Base-by-base conservation (phyloP, 306 rosid genomes). In the Vicia sativa region DNA sequence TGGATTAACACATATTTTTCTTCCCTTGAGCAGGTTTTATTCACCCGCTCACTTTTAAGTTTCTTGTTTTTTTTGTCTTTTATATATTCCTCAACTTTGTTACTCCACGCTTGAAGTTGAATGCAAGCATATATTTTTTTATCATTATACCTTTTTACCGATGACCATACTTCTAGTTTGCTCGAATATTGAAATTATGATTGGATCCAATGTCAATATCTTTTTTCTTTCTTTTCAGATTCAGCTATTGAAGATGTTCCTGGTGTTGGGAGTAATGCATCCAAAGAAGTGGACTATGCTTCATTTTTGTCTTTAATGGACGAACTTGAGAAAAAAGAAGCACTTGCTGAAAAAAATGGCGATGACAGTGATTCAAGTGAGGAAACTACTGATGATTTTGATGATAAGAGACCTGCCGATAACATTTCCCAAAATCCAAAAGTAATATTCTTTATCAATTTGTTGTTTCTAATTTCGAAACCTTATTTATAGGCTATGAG, bases 241-340 rank as follows among this genome's bases (percentile, higher is more conserved):
- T 69, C 67, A 26, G 35, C 8, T 18, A 65, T 67, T 58, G 83
- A 72, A 76, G 82, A 72, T 62, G 59, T 67, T 75, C 50, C 83
- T 45, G 38, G 71, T 46, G 62, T 45, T 70, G 74, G 37, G 46
- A 75, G 49, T 23, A 70, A 41, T 80, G 53, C 76, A n/a, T 39
- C 37, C 67, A 73, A 79, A 1, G 80, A 89, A 77, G 82, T 70
- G 66, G 96, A 89, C 31, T 83, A 64, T 81, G 85, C 86, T 72
- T 77, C 63, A 10, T 69, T 92, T 10, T 55, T 79, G 78, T 19
- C 93, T 54, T 79, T 71, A 79, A 28, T 86, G 82, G 96, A 86
- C 63, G 90, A 86, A 68, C 93, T 92, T 28, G 98, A 89, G 83
- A 77, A 71, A 67, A 71, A 71, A 65, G 88, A 92, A 80, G 96